Evolutionary conservation across 495 filamentous ascomycete genomes (phyloP).

Genomic region (Acidomyces sp.): DNA sequence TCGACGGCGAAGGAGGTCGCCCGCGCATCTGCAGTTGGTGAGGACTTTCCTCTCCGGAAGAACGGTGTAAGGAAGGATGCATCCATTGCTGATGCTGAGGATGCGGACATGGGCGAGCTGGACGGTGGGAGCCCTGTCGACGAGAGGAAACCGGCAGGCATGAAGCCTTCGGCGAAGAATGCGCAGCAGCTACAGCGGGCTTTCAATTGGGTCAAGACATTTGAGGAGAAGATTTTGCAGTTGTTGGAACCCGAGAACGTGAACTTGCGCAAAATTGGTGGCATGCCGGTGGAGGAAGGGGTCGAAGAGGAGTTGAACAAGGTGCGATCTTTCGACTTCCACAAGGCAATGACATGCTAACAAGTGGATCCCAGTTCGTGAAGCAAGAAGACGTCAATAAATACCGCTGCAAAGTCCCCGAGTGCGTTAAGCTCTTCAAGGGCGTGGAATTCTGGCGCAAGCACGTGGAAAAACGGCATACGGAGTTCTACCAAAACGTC

Average conservation of each 20-base stretch:
- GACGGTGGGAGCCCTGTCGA: conserved; percentile 37
- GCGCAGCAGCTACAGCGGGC: conserved; percentile 87
- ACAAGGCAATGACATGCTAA: conserved; percentile 1
- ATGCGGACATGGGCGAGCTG: conserved; percentile 34
- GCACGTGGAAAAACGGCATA: conserved; percentile 90
- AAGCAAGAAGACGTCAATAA: conserved; percentile 97
- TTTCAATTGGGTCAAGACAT: conserved; percentile 98
- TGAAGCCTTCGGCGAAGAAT: conserved; percentile 52
- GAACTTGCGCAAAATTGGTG: conserved; percentile 77
- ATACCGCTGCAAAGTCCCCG: conserved; percentile 88
- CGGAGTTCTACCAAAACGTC: conserved; percentile 72
- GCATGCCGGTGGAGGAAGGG: conserved; percentile 72
- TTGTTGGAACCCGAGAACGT: conserved; percentile 80
- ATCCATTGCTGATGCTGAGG: conserved; percentile 30
- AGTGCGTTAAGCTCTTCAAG: conserved; percentile 95
- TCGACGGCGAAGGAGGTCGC: conserved; percentile 74
- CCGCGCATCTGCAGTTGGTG: conserved; percentile 61
- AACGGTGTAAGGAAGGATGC: conserved; percentile 33
- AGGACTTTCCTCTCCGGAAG: conserved; percentile 69
- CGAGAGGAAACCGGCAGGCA: conserved; percentile 39
- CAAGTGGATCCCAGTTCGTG: conserved; percentile 38
- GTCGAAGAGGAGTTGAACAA: conserved; percentile 75
- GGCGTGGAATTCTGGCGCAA: conserved; percentile 94
- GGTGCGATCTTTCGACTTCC: conserved; percentile 1
- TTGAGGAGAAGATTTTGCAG: conserved; percentile 89